Evolutionary conservation across 768 basidiomycete species (phyloP).

Genomic region (Mycena venus): DNA sequence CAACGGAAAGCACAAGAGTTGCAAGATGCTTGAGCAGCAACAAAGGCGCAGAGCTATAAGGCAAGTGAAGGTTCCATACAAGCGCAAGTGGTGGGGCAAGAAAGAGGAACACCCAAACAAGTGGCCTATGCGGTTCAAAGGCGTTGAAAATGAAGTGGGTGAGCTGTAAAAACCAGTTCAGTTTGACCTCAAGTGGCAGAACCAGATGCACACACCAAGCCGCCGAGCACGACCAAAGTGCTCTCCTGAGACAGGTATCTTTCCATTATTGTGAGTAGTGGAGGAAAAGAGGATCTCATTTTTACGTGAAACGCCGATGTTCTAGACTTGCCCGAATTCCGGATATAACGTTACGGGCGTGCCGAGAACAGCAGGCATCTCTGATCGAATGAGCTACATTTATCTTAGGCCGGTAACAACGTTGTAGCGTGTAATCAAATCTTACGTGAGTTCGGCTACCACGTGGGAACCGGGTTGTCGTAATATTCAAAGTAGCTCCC

Average conservation of each 20-base stretch:
- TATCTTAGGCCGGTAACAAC: too few species aligned
- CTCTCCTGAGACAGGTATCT: neutral
- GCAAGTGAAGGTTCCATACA: neutral
- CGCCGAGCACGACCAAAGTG: neutral
- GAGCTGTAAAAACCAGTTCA: neutral
- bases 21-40: conserved; percentile 10
- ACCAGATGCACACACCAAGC: neutral
- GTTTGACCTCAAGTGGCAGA: neutral
- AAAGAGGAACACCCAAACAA: neutral
- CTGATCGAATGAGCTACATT: too few species aligned
- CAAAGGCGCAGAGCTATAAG: neutral
- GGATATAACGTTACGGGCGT: too few species aligned
- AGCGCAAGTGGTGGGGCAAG: neutral
- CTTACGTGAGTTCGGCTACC: too few species aligned
- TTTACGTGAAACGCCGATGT: too few species aligned
- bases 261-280: too few species aligned
- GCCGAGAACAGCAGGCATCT: too few species aligned
- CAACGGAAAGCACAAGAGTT: conserved; percentile 40
- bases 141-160: neutral
- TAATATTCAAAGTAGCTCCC: too few species aligned
- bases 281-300: too few species aligned
- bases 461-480: too few species aligned
- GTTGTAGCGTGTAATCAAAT: too few species aligned
- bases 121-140: neutral
- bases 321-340: too few species aligned